These are phyloP conservation scores for Penicillium sp. DNA, from an alignment of 2,329 filamentous ascomycete species.

Conservation along the genomic window DNA sequence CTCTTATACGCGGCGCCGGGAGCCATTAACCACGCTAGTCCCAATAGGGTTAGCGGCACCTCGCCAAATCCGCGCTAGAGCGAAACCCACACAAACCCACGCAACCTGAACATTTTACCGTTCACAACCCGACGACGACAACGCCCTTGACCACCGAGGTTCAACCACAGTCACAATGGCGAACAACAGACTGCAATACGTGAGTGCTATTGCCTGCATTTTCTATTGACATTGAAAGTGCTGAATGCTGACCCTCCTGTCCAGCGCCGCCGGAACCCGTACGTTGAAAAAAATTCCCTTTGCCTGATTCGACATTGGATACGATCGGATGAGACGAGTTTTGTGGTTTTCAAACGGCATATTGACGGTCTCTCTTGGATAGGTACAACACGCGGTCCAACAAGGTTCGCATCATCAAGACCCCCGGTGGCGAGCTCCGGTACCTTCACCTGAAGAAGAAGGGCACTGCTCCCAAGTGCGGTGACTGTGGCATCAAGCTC, in stretches of 20 bases:
- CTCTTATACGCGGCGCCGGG: no score
- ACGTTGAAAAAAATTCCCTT: conserved; percentile 46
- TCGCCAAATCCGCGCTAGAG: conserved; percentile 39
- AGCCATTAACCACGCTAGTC: conserved; percentile 28
- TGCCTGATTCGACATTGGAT: conserved; percentile 19
- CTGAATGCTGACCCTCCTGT: conserved; percentile 28
- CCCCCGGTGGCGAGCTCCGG: conserved; percentile 90
- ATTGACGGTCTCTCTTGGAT: conserved; percentile 35
- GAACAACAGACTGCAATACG: conserved; percentile 51
- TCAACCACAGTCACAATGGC: conserved; percentile 49
- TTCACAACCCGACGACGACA: conserved; percentile 38
- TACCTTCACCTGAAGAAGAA: conserved; percentile 99
- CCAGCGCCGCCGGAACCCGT: conserved; percentile 74
- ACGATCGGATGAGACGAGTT: conserved; percentile 11
- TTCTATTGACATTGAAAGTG: neutral
- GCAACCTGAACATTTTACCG: conserved; percentile 39
- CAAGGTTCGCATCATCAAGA: conserved; percentile 93
- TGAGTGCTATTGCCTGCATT: conserved; percentile 28
- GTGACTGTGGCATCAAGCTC: conserved; percentile 98
- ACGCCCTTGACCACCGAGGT: conserved; percentile 44
- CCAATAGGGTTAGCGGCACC: conserved; percentile 37
- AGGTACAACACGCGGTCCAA: conserved; percentile 99
- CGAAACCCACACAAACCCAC: conserved; percentile 45
- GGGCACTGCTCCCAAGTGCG: conserved; percentile 96
- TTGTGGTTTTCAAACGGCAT: conserved; percentile 16